Evolutionary conservation across 495 filamentous ascomycete genomes (phyloP), one percentile per base, ranked within the genome.

Genomic region (Filosporella fistucella): DNA sequence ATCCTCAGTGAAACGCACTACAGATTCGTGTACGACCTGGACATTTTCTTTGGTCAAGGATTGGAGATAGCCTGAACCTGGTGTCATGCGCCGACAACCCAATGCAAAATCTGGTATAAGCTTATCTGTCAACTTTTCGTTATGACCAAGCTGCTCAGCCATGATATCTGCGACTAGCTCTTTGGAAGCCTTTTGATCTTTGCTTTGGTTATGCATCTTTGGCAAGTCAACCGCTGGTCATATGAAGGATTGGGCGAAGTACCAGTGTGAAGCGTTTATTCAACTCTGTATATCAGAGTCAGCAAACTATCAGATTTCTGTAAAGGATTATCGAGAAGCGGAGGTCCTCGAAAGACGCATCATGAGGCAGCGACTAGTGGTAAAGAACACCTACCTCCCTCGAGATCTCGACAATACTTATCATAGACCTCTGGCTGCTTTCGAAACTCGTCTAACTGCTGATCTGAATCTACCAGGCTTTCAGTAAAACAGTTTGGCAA

Each of bases 11-110:
- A 86, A 77, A 11, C 63, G 59, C 39, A 71, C 56, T 60, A 87
- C 86, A 14, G 58, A 68, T 0, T 67, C 69, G 35, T 65, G 66
- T 58, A 83, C 77, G 45, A 78, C 77, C 42, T 66, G 64, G 21
- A 80, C 79, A 47, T 88, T 84, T 13, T 72, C 65, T 56, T 80
- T 68, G 3, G 69, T 64, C 40, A 87, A 61, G 6, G 82, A 74
- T 51, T 86, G 81, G n/a, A 88, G 72, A 55, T 86, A 87, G 0
- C 80, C 81, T 5, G 77, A 76, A 0, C 82, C 84, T 1, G 84
- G 82, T 0, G 84, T 88, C 0, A 85, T 66, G 12, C 84, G 80
- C 26, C 82, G 76, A 55, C 84, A 88, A 60, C 78, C 74, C 2
- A 79, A 77, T 0, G 75, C 69, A 57, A 83, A 88, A 47, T 82